Evolutionary conservation across 805 yeast genomes (phyloP), one percentile per base, ranked within the genome.

Genomic region (Hanseniaspora nectarophila): DNA sequence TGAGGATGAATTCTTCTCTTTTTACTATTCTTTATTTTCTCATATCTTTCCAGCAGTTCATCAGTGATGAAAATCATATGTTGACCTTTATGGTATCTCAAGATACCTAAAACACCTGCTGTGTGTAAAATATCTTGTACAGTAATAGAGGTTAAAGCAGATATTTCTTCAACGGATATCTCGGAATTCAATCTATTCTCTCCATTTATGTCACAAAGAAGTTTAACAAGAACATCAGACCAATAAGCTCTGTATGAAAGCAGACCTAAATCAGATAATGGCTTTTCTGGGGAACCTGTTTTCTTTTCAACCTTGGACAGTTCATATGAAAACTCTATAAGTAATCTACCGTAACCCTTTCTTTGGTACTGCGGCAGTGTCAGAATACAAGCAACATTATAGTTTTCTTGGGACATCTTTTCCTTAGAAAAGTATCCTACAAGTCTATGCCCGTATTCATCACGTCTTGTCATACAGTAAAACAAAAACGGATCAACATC

Each of bases 401-500:
- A 92, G 12, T 81, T 82, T 62, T 92, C 98, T 0, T 95, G 95
- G 58, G 89, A 80, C 68, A 92, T 98, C 65, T 92, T 92, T 64
- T 92, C 99, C 60, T 92, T 92, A 7, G 97, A 89, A 62, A 92
- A 92, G 64, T 85, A 92, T 0, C 99, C 99, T 5, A 92, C 96
- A 44, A 92, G 71, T 68, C 92, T 97, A 65, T 90, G 97, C 2
- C 98, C 98, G 55, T 78, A 75, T 55, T 83, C 88, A 60, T 90
- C 95, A 55, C 86, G 74, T 54, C 79, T 75, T 0, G 97, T 88
- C 98, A 92, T 92, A 61, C 95, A 85, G 65, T 92, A 92, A 63
- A 92, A 92, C 60, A 92, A 69, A 59, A 92, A 92, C 3, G 99
- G 99, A 65, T 92, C 99, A 45, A 92, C 99, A 65, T 92, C 99